phyloP scores from a whole-genome alignment of 345 rosid genomes.

The Citrus reticulata region DNA sequence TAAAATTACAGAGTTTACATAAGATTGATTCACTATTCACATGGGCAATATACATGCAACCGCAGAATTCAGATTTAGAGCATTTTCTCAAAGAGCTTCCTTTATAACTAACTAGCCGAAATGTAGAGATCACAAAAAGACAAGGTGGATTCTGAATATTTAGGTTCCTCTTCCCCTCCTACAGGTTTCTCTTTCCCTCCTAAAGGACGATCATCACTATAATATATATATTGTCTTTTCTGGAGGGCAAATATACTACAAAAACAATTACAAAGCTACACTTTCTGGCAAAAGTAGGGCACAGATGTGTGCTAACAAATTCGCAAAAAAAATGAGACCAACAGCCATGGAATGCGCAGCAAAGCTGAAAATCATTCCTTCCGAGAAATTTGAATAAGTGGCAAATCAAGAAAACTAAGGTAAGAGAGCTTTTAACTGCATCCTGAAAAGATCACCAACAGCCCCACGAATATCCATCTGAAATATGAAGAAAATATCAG shows the following conservation, averaged over 20 bases:
- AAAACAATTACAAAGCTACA: background rate
- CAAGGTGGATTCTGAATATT: background rate
- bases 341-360: constrained; percentile 11
- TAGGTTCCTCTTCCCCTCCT: background rate
- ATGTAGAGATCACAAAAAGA: background rate
- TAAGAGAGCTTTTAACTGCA: constrained; percentile 76
- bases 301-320: background rate
- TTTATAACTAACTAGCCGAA: constrained; percentile 2
- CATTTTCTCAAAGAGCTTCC: background rate
- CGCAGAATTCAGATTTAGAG: background rate
- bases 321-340: background rate
- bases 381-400: background rate
- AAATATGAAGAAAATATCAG: constrained; percentile 6
- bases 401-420: constrained; percentile 33
- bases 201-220: background rate
- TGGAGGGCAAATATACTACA: background rate
- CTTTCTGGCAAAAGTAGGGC: background rate
- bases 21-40: background rate
- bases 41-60: background rate
- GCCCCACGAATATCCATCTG: constrained; percentile 98
- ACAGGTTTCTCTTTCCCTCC: background rate
- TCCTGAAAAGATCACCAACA: constrained; percentile 75
- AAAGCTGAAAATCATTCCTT: constrained; percentile 20
- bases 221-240: background rate
- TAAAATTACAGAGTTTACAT: background rate